These are phyloP conservation scores for Lotus japonicus DNA, from an alignment of 306 rosid species.

Conservation along the genomic window DNA sequence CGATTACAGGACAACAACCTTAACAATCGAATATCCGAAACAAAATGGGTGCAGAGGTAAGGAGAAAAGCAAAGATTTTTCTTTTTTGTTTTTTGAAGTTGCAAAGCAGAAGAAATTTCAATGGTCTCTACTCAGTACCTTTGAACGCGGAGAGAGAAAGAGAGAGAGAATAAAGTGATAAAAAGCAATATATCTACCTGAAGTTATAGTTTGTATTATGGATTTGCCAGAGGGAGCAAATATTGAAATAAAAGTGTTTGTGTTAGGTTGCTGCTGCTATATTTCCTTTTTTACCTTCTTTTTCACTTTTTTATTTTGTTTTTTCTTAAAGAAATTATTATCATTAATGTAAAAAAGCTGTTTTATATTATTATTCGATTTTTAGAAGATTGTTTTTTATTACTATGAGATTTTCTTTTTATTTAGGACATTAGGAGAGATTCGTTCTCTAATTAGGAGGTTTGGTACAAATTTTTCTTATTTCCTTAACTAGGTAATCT, in stretches of 20 bases:
- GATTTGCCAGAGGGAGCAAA: conserved; percentile 14
- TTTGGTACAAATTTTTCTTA: no score
- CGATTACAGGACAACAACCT: conserved; percentile 23
- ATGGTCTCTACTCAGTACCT: no score
- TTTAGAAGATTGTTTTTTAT: no score
- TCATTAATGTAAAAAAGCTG: neutral
- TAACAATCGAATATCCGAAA: conserved; percentile 18
- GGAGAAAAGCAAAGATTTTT: neutral
- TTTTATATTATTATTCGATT: neutral
- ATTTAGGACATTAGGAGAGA: no score
- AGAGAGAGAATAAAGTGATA: conserved; percentile 24
- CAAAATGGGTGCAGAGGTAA: conserved; percentile 15
- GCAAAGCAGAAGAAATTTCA: conserved; percentile 2
- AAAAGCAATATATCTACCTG: no score
- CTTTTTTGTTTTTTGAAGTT: neutral
- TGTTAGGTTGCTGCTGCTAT: neutral
- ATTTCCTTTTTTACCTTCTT: neutral
- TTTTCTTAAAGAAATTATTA: neutral
- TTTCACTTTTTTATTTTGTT: neutral
- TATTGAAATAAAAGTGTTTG: neutral
- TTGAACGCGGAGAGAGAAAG: conserved; percentile 28
- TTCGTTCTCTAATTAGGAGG: no score
- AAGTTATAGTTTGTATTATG: no score
- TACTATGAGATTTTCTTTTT: no score
- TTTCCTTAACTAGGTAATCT: no score